A percentile compares a stretch with the other conserved stretches of the same genome.
Evolutionary conservation across 2,329 filamentous ascomycete species (phyloP).

Genomic region (Fusarium incarnatum): DNA sequence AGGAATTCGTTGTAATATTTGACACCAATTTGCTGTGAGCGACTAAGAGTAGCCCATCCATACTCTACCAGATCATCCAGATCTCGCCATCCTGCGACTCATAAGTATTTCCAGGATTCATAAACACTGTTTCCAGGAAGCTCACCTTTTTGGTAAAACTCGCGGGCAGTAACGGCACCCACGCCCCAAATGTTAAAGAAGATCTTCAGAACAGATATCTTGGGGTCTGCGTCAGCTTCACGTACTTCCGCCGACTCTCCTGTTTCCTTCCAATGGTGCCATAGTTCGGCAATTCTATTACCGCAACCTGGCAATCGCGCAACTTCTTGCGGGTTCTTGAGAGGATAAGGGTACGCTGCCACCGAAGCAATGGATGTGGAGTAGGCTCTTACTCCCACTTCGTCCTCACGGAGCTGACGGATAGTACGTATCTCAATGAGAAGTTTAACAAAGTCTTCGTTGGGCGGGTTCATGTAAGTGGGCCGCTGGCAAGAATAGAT

Average conservation of each 20-base stretch:
- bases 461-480: conserved; percentile 76
- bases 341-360: conserved; percentile 77
- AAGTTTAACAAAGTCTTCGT: conserved; percentile 78
- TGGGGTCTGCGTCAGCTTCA: conserved; percentile 72
- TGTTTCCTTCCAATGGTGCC: conserved; percentile 75
- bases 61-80: conserved; percentile 87
- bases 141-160: conserved; percentile 75
- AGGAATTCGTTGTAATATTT: conserved; percentile 93
- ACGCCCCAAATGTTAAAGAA: conserved; percentile 97
- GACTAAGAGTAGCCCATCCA: conserved; percentile 79
- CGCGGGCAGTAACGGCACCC: conserved; percentile 80
- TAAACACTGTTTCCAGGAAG: too few species aligned
- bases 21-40: conserved; percentile 91
- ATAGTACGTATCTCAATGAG: conserved; percentile 80
- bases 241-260: conserved; percentile 72
- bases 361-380: conserved; percentile 86
- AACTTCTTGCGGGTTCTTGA: conserved; percentile 60
- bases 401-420: conserved; percentile 77
- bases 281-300: conserved; percentile 80
- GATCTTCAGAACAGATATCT: conserved; percentile 70
- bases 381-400: conserved; percentile 86
- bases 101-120: too few species aligned
- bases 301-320: conserved; percentile 81
- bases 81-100: conserved; percentile 73
- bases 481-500: conserved; percentile 84